Evolutionary conservation across 208 protist genomes (phyloP).

Genomic region (Crithidia fasciculata): DNA sequence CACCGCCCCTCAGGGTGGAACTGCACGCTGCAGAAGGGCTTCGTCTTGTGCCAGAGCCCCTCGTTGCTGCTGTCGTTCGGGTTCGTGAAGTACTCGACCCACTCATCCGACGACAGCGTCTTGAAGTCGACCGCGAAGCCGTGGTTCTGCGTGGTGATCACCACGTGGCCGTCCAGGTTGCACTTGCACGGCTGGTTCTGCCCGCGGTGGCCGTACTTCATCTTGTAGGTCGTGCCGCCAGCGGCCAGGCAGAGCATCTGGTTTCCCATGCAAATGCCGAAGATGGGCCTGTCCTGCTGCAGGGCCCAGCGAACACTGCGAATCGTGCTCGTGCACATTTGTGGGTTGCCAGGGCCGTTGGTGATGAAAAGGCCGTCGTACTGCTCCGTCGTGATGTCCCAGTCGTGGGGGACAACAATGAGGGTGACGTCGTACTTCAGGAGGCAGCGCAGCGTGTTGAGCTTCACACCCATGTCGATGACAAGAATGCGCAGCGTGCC

Average conservation of each 20-base stretch:
- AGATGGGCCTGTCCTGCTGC: slow-evolving; percentile 94
- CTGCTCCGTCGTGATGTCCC: slow-evolving; percentile 94
- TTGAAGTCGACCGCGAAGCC: slow-evolving; percentile 97
- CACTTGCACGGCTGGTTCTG: slow-evolving; percentile 98
- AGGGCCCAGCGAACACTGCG: slow-evolving; percentile 92
- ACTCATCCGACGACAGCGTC: slow-evolving; percentile 89
- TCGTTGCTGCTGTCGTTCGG: slow-evolving; percentile 98
- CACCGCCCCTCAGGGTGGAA: slow-evolving; percentile 98
- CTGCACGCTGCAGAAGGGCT: slow-evolving; percentile 97
- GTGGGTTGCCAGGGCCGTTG: slow-evolving; percentile 95
- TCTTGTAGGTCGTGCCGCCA: slow-evolving; percentile 95
- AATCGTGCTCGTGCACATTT: slow-evolving; percentile 92
- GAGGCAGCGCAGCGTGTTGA: slow-evolving; percentile 95
- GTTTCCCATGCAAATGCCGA: slow-evolving; percentile 99
- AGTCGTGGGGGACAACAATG: slow-evolving; percentile 92
- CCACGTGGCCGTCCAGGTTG: slow-evolving; percentile 83
- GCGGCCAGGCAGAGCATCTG: slow-evolving; percentile 96
- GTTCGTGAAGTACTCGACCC: slow-evolving; percentile 97
- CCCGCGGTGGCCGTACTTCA: slow-evolving; percentile 99
- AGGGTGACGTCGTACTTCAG: slow-evolving; percentile 90
- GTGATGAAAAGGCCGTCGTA: slow-evolving; percentile 98
- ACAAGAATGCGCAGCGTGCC: slow-evolving; percentile 88
- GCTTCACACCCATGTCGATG: slow-evolving; percentile 95
- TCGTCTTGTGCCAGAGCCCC: slow-evolving; percentile 94
- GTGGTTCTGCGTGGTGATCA: slow-evolving; percentile 99